phyloP scores from a whole-genome alignment of 2,329 filamentous ascomycete genomes.

The Cladophialophora chaetospira region DNA sequence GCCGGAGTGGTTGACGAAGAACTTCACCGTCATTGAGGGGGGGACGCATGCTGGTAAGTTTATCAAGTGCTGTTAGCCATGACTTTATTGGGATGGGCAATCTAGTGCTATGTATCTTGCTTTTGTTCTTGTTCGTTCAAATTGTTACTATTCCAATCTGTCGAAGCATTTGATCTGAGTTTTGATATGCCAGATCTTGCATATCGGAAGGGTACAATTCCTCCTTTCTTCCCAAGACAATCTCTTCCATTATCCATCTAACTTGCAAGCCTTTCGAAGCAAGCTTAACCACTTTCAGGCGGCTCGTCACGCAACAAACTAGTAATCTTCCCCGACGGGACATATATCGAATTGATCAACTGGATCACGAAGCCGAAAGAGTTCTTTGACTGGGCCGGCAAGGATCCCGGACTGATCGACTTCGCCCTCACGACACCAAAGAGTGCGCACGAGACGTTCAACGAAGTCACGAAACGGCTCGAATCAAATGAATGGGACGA shows the following conservation, averaged over 20 bases:
- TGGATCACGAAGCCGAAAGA: slow-evolving; percentile 31
- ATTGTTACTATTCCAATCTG: too few relatives aligned
- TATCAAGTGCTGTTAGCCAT: neutral
- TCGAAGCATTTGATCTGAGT: too few relatives aligned
- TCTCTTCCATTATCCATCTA: neutral
- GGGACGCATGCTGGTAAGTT: slow-evolving; percentile 31
- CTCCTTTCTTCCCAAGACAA: neutral
- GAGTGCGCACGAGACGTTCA: slow-evolving; percentile 26
- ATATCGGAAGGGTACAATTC: neutral
- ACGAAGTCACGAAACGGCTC: slow-evolving; percentile 21
- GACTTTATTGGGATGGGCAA: too few relatives aligned
- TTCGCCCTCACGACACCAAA: slow-evolving; percentile 32
- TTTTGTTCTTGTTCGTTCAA: too few relatives aligned
- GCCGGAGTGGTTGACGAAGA: slow-evolving; percentile 33
- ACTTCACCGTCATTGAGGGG: slow-evolving; percentile 34
- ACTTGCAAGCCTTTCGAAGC: neutral
- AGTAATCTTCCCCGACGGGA: slow-evolving; percentile 34
- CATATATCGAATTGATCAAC: slow-evolving; percentile 35
- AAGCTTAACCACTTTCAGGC: slow-evolving; percentile 7
- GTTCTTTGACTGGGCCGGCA: slow-evolving; percentile 32
- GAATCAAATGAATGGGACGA: neutral
- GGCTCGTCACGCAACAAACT: slow-evolving; percentile 34
- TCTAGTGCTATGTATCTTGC: too few relatives aligned
- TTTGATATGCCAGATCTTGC: neutral
- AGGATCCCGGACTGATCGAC: slow-evolving; percentile 32